Percentiles rank a stretch among this genome's conserved stretches.
These are phyloP conservation scores for Trichophyton schoenleinii DNA, from an alignment of 2,329 filamentous ascomycete species.

Conservation along the genomic window DNA sequence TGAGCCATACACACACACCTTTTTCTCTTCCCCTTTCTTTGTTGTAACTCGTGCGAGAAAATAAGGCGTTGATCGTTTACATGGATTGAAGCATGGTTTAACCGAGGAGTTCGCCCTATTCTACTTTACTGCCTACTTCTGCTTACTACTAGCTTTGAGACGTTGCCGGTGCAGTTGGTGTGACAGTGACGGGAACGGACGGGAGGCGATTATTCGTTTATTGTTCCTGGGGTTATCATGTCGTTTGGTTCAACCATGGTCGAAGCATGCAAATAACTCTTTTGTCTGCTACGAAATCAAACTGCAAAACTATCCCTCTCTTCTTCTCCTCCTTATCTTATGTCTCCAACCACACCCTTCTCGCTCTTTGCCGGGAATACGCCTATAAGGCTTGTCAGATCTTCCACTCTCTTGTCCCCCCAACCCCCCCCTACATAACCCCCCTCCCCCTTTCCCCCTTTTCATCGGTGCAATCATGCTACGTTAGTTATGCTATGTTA, in stretches of 20 bases:
- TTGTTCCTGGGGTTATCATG: background rate
- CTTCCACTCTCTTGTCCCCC: too few species aligned
- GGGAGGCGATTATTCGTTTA: background rate
- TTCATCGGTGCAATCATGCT: background rate
- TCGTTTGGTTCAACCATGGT: background rate
- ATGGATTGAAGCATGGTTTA: background rate
- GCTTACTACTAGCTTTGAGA: background rate
- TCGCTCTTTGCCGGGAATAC: background rate
- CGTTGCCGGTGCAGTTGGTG: background rate
- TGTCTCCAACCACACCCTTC: background rate
- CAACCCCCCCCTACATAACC: too few species aligned
- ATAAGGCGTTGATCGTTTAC: background rate
- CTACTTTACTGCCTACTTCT: background rate
- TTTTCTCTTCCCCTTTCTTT: background rate
- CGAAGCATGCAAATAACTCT: too few species aligned
- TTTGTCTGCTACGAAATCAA: too few species aligned
- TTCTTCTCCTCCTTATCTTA: too few species aligned
- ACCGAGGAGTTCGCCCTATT: background rate
- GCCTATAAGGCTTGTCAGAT: background rate
- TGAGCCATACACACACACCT: background rate
- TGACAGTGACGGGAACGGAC: background rate
- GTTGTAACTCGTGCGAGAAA: background rate
- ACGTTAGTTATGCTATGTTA: background rate
- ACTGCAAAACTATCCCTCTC: too few species aligned
- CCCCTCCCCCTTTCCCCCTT: background rate